Evolutionary conservation across 129 eudicot genomes (phyloP), one percentile per base, ranked within the genome.

Genomic region (Tagetes erecta): DNA sequence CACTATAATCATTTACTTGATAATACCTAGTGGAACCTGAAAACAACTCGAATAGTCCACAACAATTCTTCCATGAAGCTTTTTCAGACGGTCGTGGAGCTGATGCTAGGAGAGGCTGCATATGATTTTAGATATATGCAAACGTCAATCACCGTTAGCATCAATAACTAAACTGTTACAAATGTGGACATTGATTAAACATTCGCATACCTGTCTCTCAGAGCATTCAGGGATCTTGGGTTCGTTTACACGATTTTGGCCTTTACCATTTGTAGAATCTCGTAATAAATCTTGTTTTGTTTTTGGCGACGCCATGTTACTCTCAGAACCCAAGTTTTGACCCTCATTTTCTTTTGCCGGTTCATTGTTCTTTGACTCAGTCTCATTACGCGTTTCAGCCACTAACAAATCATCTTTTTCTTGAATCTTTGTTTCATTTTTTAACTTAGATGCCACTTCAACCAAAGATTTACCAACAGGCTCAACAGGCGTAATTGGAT

Each of bases 51-150:
- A 87, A 85, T 69, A 92, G 47, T 68, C 96, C 96, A 81, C 97
- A 92, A 72, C 97, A 92, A 89, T 88, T 77, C 87, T 85, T 92
- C 91, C 93, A 82, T 33, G 94, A 85, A 52, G 94, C 73, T 65
- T 64, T 86, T 77, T 83, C 84, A 67, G 64, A 84, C 57, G 84
- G 73, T 67, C 12, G 81, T 3, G 87, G 78, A 70, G 80, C 75
- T 62, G 84, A 74, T 56, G 74, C 82, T 47, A 77, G 53, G 8
- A 67, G 9, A 20, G 71, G 55, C 71, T 67, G 71, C 71, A 67
- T 41, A 45, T 67, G 47, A 49, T 78, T 71, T 5, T 13, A 44
- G 11, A 71, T 13, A 9, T 37, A 71, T 3, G 42, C 13, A n/a
- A 60, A 63, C 46, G 49, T n/a, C 70, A 77, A 68, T 11, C 3